These are phyloP conservation scores for Daldinia decipiens DNA, from an alignment of 495 filamentous ascomycete genomes.

Conservation along the genomic window DNA sequence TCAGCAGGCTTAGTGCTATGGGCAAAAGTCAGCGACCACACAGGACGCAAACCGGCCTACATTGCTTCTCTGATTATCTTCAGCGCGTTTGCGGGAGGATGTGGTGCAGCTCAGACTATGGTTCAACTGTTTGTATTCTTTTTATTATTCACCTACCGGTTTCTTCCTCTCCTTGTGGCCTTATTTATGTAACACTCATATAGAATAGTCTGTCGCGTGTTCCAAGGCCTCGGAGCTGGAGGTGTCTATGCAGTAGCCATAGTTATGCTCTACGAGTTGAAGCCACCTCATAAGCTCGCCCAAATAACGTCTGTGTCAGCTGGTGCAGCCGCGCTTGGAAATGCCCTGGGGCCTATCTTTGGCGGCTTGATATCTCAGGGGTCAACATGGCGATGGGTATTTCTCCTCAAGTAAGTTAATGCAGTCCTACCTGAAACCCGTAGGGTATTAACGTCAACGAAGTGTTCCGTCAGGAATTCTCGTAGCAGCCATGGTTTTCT, in stretches of 20 bases:
- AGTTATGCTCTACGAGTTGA: constrained; percentile 17
- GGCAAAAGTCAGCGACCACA: constrained; percentile 36
- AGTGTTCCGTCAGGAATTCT: constrained; percentile 12
- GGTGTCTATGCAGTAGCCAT: constrained; percentile 5
- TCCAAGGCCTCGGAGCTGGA: not conserved
- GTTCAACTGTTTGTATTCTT: constrained; percentile 32
- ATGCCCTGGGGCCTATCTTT: constrained; percentile 41
- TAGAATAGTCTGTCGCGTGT: not conserved
- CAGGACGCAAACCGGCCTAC: constrained; percentile 27
- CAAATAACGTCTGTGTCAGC: not conserved
- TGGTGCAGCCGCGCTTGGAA: not conserved
- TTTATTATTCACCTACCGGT: too few species aligned
- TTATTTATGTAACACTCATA: not conserved
- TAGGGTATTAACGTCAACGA: not conserved
- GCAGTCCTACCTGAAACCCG: not conserved
- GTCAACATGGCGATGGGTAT: constrained; percentile 51
- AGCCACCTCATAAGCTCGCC: not conserved
- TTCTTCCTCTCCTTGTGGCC: not conserved
- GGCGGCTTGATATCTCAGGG: constrained; percentile 41
- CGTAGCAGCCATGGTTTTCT: not conserved
- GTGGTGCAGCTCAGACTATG: constrained; percentile 41
- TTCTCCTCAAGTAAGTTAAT: constrained; percentile 45
- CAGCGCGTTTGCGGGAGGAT: constrained; percentile 32
- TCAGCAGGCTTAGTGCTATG: constrained; percentile 16
- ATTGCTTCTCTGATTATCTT: constrained; percentile 30